These are phyloP conservation scores for Cercospora berteroae DNA, from an alignment of 2,329 filamentous ascomycete genomes.

Conservation along the genomic window DNA sequence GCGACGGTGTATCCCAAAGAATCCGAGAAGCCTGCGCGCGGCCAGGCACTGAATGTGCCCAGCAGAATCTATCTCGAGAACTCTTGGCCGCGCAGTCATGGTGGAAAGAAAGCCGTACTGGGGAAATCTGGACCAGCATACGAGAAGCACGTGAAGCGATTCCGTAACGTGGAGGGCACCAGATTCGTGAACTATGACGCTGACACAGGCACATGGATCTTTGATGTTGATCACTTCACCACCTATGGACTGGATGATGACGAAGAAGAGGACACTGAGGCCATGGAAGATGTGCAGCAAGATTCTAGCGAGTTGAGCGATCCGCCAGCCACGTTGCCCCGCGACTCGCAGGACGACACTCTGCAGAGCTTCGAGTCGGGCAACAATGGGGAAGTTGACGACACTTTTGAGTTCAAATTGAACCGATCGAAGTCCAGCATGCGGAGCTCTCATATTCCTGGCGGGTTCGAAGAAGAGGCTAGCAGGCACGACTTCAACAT, in stretches of 20 bases:
- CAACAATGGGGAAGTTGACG: conserved; percentile 39
- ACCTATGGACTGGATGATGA: conserved; percentile 83
- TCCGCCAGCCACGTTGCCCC: conserved; percentile 28
- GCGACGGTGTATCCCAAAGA: conserved; percentile 82
- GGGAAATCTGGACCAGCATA: conserved; percentile 65
- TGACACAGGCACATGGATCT: conserved; percentile 82
- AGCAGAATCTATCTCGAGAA: conserved; percentile 85
- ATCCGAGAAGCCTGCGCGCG: conserved; percentile 74
- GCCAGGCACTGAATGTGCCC: conserved; percentile 88
- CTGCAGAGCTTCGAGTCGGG: conserved; percentile 32
- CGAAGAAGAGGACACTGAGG: conserved; percentile 57
- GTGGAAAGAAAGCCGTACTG: conserved; percentile 52
- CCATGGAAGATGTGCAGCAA: conserved; percentile 57
- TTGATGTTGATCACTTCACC: conserved; percentile 93
- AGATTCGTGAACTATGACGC: conserved; percentile 77
- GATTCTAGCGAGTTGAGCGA: conserved; percentile 44
- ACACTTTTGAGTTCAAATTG: conserved; percentile 56
- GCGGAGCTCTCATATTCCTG: conserved; percentile 58
- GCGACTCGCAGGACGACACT: conserved; percentile 26
- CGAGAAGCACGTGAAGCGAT: conserved; percentile 76
- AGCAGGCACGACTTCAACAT: conserved; percentile 40
- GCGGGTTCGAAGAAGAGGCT: conserved; percentile 67
- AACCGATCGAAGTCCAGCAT: conserved; percentile 44
- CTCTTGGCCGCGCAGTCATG: conserved; percentile 77
- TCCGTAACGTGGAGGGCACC: conserved; percentile 77